A percentile compares a stretch with the other conserved stretches of the same genome.
phyloP scores from a whole-genome alignment of 2,329 filamentous ascomycete species.

The Sporothrix brasiliensis region DNA sequence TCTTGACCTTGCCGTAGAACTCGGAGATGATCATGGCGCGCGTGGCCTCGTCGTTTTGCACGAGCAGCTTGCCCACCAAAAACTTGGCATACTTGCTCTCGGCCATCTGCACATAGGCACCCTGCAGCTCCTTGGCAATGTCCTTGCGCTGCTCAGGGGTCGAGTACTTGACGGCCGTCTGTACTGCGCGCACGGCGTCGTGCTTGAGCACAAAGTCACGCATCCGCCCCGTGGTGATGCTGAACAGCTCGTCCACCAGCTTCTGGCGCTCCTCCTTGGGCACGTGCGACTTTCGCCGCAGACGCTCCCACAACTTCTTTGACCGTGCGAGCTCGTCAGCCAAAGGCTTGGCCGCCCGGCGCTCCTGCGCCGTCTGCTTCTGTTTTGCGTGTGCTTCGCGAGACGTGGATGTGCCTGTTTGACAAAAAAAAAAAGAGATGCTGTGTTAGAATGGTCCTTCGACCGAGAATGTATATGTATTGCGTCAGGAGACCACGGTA shows the following conservation, averaged over 20 bases:
- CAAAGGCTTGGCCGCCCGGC: slow-evolving; percentile 89
- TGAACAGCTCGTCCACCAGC: slow-evolving; percentile 85
- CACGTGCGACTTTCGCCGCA: slow-evolving; percentile 91
- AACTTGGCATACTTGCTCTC: slow-evolving; percentile 99
- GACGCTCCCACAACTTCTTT: slow-evolving; percentile 95
- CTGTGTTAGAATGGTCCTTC: background rate
- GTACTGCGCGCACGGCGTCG: slow-evolving; percentile 92
- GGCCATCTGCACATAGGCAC: slow-evolving; percentile 79
- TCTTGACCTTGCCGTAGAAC: slow-evolving; percentile 91
- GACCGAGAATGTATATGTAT: background rate
- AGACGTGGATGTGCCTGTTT: slow-evolving; percentile 53
- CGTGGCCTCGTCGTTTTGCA: slow-evolving; percentile 86
- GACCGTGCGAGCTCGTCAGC: slow-evolving; percentile 84
- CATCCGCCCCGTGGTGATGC: slow-evolving; percentile 86
- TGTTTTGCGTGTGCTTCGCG: slow-evolving; percentile 92
- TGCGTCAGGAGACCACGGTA: background rate
- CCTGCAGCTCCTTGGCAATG: slow-evolving; percentile 84
- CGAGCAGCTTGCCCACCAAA: slow-evolving; percentile 89
- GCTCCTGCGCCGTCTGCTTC: slow-evolving; percentile 82
- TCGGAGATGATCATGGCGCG: slow-evolving; percentile 88
- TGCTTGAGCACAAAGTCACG: slow-evolving; percentile 98
- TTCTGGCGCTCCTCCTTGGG: slow-evolving; percentile 84
- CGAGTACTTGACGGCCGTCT: slow-evolving; percentile 96
- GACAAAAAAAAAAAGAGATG: background rate
- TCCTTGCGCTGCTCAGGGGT: slow-evolving; percentile 79